Evolutionary conservation across 2,329 filamentous ascomycete species (phyloP).

Genomic region (Fusarium subtropicale): DNA sequence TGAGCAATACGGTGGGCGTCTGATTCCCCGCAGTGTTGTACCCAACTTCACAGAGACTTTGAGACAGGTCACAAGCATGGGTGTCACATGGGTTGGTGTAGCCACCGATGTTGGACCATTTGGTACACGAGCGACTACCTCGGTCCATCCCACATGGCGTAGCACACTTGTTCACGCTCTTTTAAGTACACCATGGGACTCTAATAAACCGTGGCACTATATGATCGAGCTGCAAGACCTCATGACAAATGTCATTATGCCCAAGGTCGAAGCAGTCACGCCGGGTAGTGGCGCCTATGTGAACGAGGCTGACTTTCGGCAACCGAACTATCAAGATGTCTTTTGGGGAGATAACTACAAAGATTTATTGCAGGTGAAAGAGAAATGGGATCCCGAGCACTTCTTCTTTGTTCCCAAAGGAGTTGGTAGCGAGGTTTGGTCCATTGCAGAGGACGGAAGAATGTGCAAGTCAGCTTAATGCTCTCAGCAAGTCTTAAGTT

Average conservation of each 20-base stretch:
- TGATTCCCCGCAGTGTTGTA: slow-evolving; percentile 53
- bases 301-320: slow-evolving; percentile 63
- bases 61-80: neutral
- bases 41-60: slow-evolving; percentile 9
- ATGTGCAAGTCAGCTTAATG: slow-evolving; percentile 26
- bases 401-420: slow-evolving; percentile 62
- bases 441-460: slow-evolving; percentile 17
- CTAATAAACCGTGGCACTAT: slow-evolving; percentile 44
- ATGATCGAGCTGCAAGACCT: slow-evolving; percentile 49
- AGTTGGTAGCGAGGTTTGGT: slow-evolving; percentile 66
- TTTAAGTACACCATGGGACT: slow-evolving; percentile 41
- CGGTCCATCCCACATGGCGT: slow-evolving; percentile 1
- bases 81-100: neutral
- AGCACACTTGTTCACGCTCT: slow-evolving; percentile 3
- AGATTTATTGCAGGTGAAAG: slow-evolving; percentile 59
- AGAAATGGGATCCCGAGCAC: slow-evolving; percentile 59
- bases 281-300: slow-evolving; percentile 59
- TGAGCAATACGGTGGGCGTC: slow-evolving; percentile 54
- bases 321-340: slow-evolving; percentile 56
- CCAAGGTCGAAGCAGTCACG: slow-evolving; percentile 50
- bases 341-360: slow-evolving; percentile 63
- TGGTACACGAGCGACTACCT: neutral
- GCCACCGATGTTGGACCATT: slow-evolving; percentile 2
- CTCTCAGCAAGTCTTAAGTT: neutral
- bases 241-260: slow-evolving; percentile 48